A percentile compares a stretch with the other conserved stretches of the same genome.
These are phyloP conservation scores for Zasmidium angulare DNA, from an alignment of 2,329 filamentous ascomycete genomes.

Conservation along the genomic window DNA sequence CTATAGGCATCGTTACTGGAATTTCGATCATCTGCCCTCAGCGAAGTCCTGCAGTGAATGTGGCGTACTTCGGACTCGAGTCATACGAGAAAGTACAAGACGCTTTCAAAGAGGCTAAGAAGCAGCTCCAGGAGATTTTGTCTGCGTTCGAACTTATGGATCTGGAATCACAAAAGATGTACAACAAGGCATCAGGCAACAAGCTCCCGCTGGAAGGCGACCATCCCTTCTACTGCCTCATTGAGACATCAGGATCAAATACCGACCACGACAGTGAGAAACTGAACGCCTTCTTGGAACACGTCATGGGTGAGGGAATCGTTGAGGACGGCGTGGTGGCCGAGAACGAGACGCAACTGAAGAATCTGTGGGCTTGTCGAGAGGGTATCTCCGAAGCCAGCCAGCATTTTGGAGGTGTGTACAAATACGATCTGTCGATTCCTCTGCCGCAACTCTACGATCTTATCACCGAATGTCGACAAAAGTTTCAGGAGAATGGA, in stretches of 20 bases:
- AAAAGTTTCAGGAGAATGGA: slow-evolving; percentile 69
- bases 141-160: slow-evolving; percentile 99
- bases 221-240: slow-evolving; percentile 91
- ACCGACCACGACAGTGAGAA: slow-evolving; percentile 90
- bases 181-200: slow-evolving; percentile 70
- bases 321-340: slow-evolving; percentile 88
- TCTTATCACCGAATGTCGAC: slow-evolving; percentile 81
- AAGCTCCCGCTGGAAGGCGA: slow-evolving; percentile 78
- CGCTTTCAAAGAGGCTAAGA: slow-evolving; percentile 86
- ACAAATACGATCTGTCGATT: slow-evolving; percentile 98
- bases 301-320: slow-evolving; percentile 85
- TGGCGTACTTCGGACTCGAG: slow-evolving; percentile 88
- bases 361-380: slow-evolving; percentile 84
- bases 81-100: slow-evolving; percentile 85
- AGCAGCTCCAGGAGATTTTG: slow-evolving; percentile 87
- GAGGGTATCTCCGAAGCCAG: slow-evolving; percentile 90
- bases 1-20: slow-evolving; percentile 89
- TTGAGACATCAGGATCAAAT: slow-evolving; percentile 96
- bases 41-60: slow-evolving; percentile 83
- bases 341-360: slow-evolving; percentile 87
- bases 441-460: slow-evolving; percentile 83
- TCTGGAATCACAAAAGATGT: slow-evolving; percentile 73
- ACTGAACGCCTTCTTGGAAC: slow-evolving; percentile 83
- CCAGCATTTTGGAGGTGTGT: slow-evolving; percentile 88
- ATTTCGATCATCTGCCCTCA: slow-evolving; percentile 88